Evolutionary conservation across 441 rosid species (phyloP).

Genomic region (Euphorbia corollata): DNA sequence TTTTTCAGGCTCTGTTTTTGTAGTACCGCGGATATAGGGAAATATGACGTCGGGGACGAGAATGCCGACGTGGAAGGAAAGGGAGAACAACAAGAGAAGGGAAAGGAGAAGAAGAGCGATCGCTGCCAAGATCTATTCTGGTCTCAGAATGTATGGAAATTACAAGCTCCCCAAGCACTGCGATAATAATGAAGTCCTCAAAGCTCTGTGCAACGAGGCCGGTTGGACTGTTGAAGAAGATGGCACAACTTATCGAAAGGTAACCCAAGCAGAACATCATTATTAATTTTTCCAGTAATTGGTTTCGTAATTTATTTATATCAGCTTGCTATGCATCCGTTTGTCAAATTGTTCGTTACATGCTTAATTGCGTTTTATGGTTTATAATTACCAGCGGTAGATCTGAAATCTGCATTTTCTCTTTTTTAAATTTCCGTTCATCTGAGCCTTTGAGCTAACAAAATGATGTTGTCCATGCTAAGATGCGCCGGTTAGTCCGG

Average conservation of each 20-base stretch:
- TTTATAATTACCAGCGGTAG: background rate
- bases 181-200: slow-evolving; percentile 94
- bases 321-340: background rate
- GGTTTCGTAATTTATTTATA: background rate
- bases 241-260: slow-evolving; percentile 96
- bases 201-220: slow-evolving; percentile 89
- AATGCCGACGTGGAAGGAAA: slow-evolving; percentile 92
- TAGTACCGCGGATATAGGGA: slow-evolving; percentile 1
- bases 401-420: slow-evolving; percentile 9
- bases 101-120: slow-evolving; percentile 95
- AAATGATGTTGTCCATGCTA: slow-evolving; percentile 1
- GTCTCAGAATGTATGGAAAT: slow-evolving; percentile 82
- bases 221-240: slow-evolving; percentile 99
- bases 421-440: background rate
- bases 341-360: slow-evolving; percentile 4
- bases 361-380: background rate
- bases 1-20: background rate
- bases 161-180: slow-evolving; percentile 96
- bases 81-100: slow-evolving; percentile 91
- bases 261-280: slow-evolving; percentile 13
- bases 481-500: slow-evolving; percentile 15
- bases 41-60: slow-evolving; percentile 81
- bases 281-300: background rate
- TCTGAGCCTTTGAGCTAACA: background rate
- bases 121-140: slow-evolving; percentile 89